A percentile compares a stretch with the other conserved stretches of the same genome.
phyloP scores from a whole-genome alignment of 1,139 yeast species.

The Protomyces inouyei region DNA sequence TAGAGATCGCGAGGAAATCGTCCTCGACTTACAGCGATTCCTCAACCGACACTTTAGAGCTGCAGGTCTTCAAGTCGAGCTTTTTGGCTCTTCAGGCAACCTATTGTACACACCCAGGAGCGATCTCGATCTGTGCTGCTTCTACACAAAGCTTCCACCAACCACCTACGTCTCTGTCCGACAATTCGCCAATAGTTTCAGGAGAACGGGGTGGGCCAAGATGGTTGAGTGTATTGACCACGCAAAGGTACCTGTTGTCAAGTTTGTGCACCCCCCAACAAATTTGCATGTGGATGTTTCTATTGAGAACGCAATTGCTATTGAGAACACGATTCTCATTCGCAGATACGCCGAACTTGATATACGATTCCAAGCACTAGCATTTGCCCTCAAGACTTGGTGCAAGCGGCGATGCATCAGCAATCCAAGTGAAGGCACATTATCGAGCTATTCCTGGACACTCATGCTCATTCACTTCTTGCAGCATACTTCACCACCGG shows the following conservation, averaged over 20 bases:
- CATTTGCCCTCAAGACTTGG: slow-evolving; percentile 35
- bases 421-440: slow-evolving; percentile 31
- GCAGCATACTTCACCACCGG: slow-evolving; percentile 34
- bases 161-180: neutral
- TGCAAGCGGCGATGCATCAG: slow-evolving; percentile 33
- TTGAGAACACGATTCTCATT: slow-evolving; percentile 35
- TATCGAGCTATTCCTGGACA: slow-evolving; percentile 36
- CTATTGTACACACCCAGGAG: slow-evolving; percentile 15
- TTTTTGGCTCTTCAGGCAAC: slow-evolving; percentile 17
- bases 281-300: slow-evolving; percentile 35
- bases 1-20: slow-evolving; percentile 1
- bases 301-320: slow-evolving; percentile 35
- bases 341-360: slow-evolving; percentile 34
- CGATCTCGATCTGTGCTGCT: slow-evolving; percentile 14
- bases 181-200: neutral
- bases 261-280: slow-evolving; percentile 35
- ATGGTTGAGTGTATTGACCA: slow-evolving; percentile 3
- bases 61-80: slow-evolving; percentile 8
- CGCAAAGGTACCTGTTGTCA: slow-evolving; percentile 36
- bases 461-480: slow-evolving; percentile 35
- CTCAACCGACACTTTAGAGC: slow-evolving; percentile 3
- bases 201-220: neutral
- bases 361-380: slow-evolving; percentile 34
- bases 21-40: slow-evolving; percentile 11
- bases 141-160: slow-evolving; percentile 13